These are phyloP conservation scores for Picochlorum costavermella DNA, from an alignment of 139 green algal genomes.

Conservation along the genomic window DNA sequence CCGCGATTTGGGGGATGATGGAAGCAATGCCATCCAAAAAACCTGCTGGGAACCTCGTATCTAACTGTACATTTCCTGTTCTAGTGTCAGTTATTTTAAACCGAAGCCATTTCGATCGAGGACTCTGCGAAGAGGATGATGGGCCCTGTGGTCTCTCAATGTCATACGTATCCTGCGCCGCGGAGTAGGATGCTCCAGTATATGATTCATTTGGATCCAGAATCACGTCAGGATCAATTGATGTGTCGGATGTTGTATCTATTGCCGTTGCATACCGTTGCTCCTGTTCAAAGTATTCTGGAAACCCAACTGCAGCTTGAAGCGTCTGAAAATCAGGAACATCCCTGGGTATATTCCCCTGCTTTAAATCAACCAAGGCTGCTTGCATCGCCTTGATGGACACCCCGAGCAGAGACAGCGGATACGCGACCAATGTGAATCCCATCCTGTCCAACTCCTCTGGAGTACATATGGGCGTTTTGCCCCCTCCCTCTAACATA, in stretches of 20 bases:
- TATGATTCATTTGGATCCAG: slow-evolving; percentile 12
- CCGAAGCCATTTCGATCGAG: slow-evolving; percentile 12
- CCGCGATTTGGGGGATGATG: slow-evolving; percentile 23
- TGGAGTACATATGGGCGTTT: slow-evolving; percentile 80
- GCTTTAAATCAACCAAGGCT: slow-evolving; percentile 37
- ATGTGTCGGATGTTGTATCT: neutral
- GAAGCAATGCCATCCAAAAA: neutral
- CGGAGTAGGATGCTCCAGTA: neutral
- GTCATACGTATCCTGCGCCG: neutral
- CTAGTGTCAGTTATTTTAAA: slow-evolving; percentile 9
- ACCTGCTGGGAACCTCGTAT: slow-evolving; percentile 26
- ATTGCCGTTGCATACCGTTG: slow-evolving; percentile 26
- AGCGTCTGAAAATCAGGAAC: slow-evolving; percentile 24
- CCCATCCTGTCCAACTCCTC: slow-evolving; percentile 70
- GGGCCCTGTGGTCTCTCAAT: neutral
- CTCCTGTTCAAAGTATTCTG: slow-evolving; percentile 45
- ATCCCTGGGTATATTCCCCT: neutral
- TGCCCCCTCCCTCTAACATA: slow-evolving; percentile 92
- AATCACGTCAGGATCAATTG: slow-evolving; percentile 10
- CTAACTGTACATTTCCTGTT: slow-evolving; percentile 7
- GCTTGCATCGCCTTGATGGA: slow-evolving; percentile 61
- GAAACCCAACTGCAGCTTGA: slow-evolving; percentile 42
- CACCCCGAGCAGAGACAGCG: slow-evolving; percentile 72
- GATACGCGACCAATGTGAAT: slow-evolving; percentile 85
- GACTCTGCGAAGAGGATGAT: neutral